These are phyloP conservation scores for Wickerhamomyces rabaulensis DNA, from an alignment of 805 yeast species.

Conservation along the genomic window DNA sequence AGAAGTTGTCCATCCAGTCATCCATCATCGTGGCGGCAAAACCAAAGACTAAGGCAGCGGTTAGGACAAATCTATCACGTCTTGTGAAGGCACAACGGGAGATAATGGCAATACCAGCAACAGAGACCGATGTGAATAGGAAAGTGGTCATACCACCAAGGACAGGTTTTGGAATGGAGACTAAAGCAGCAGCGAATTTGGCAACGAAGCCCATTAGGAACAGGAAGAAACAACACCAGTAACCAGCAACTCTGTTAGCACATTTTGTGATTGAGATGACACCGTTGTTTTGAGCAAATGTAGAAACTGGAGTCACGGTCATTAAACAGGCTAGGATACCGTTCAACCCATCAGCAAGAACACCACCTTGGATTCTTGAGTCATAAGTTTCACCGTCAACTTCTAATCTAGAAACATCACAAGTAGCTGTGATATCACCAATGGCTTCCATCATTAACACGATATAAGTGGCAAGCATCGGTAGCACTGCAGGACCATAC, in stretches of 20 bases:
- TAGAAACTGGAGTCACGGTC: constrained; percentile 86
- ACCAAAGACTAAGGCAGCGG: constrained; percentile 60
- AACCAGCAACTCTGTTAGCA: constrained; percentile 79
- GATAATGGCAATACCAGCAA: constrained; percentile 67
- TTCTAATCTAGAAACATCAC: constrained; percentile 82
- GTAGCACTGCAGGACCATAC: constrained; percentile 83
- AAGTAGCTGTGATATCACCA: constrained; percentile 92
- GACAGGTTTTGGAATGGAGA: constrained; percentile 72
- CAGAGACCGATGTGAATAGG: constrained; percentile 69
- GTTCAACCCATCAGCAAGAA: constrained; percentile 81
- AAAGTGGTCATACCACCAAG: constrained; percentile 90
- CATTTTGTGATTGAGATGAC: constrained; percentile 89
- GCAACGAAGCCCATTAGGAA: constrained; percentile 84
- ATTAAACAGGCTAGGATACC: constrained; percentile 71
- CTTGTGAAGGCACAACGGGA: constrained; percentile 50
- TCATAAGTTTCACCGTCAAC: constrained; percentile 81
- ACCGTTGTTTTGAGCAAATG: constrained; percentile 95
- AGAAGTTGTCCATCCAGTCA: constrained; percentile 58
- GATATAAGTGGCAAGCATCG: constrained; percentile 77
- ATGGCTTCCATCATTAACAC: constrained; percentile 89
- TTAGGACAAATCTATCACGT: constrained; percentile 67
- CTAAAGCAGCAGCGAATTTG: constrained; percentile 85
- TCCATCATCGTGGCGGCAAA: constrained; percentile 63
- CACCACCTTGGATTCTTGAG: constrained; percentile 88
- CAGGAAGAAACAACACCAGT: constrained; percentile 75